A percentile compares a stretch with the other conserved stretches of the same genome.
Conservation (phyloP, 1,139 yeast species). For the Sugiyamaella xylanicola region DNA sequence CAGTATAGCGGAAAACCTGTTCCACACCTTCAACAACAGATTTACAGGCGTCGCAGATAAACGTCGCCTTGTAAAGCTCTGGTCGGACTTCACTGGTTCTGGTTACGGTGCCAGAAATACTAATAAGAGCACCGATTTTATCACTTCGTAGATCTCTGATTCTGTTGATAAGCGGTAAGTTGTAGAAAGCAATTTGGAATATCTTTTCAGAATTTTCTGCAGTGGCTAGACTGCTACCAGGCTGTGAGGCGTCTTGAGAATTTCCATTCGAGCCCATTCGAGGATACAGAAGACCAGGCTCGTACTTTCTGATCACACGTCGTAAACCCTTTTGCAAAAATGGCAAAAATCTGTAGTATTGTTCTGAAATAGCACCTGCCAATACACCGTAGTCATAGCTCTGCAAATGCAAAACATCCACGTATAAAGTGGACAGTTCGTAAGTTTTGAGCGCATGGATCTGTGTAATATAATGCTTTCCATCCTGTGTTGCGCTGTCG, state of each 20-base stretch:
- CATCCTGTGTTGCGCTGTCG: constrained; percentile 39
- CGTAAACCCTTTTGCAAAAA: constrained; percentile 76
- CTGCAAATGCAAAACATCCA: constrained; percentile 79
- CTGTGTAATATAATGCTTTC: constrained; percentile 73
- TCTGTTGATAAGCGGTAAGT: constrained; percentile 78
- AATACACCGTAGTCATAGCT: constrained; percentile 82
- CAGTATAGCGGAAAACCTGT: constrained; percentile 91
- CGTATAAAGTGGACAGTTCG: constrained; percentile 77
- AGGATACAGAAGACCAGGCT: constrained; percentile 62
- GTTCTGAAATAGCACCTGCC: constrained; percentile 87
- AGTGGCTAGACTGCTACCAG: constrained; percentile 38
- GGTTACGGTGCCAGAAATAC: constrained; percentile 94
- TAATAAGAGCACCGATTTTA: constrained; percentile 79
- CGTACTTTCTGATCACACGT: constrained; percentile 69
- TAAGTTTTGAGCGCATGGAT: constrained; percentile 77
- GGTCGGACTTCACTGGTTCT: constrained; percentile 98
- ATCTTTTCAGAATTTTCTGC: constrained; percentile 64
- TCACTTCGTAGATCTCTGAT: constrained; percentile 90
- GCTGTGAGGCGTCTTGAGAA: constrained; percentile 29
- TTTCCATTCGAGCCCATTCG: constrained; percentile 25
- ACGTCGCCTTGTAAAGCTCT: constrained; percentile 82
- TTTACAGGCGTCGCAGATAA: constrained; percentile 87
- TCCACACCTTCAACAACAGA: constrained; percentile 88
- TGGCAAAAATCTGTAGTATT: constrained; percentile 90
- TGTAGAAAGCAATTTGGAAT: constrained; percentile 88